Evolutionary conservation across 768 basidiomycete species (phyloP).

Genomic region (Antrodiella citrinella): DNA sequence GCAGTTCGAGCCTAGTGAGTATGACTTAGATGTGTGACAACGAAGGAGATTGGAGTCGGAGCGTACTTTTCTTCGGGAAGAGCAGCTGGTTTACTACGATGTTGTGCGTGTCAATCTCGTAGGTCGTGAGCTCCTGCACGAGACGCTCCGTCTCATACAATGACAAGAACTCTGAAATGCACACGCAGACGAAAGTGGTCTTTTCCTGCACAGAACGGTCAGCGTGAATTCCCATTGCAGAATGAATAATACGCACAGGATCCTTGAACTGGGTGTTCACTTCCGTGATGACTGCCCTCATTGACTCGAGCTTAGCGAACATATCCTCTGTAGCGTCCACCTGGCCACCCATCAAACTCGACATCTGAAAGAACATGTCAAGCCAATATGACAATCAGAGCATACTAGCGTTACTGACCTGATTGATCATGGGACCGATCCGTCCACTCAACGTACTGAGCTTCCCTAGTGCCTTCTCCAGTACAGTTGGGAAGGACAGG

Average conservation of each 20-base stretch:
- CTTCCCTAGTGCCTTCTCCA: slow-evolving; percentile 96
- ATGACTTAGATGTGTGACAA: background rate
- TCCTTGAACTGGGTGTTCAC: slow-evolving; percentile 99
- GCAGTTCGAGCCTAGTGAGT: slow-evolving; percentile 70
- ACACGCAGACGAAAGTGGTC: slow-evolving; percentile 97
- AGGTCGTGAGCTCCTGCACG: slow-evolving; percentile 89
- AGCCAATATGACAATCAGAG: background rate
- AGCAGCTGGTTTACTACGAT: slow-evolving; percentile 97
- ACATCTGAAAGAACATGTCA: slow-evolving; percentile 53
- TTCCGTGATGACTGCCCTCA: slow-evolving; percentile 95
- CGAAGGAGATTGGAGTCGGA: background rate
- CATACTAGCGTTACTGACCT: slow-evolving; percentile 31
- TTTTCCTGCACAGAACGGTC: slow-evolving; percentile 58
- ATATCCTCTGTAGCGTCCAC: slow-evolving; percentile 92
- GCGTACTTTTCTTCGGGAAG: slow-evolving; percentile 83
- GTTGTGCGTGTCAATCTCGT: slow-evolving; percentile 97
- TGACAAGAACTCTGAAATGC: slow-evolving; percentile 97
- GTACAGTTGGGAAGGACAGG: slow-evolving; percentile 95
- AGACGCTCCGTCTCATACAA: slow-evolving; percentile 98
- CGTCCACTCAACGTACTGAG: slow-evolving; percentile 87
- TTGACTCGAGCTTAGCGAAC: slow-evolving; percentile 96
- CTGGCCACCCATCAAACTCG: slow-evolving; percentile 91
- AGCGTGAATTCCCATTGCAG: background rate
- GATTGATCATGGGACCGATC: slow-evolving; percentile 95
- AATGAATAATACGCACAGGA: slow-evolving; percentile 52